Evolutionary conservation across 2,329 filamentous ascomycete species (phyloP).

Genomic region (Stachybotrys chartarum): DNA sequence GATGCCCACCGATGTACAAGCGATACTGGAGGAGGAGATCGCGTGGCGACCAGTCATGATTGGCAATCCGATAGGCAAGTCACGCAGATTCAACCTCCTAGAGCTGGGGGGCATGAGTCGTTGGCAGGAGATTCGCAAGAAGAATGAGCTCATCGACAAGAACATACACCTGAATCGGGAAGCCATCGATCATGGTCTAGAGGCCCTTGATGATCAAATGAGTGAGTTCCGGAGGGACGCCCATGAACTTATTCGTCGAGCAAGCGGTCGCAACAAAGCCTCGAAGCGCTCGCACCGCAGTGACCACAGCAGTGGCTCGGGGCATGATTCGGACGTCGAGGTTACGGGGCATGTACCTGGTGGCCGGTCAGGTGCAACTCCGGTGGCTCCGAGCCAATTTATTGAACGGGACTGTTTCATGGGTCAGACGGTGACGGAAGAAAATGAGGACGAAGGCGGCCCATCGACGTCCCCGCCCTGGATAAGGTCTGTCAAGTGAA

Average conservation of each 20-base stretch:
- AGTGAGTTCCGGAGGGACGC: constrained; percentile 25
- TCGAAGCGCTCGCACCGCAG: constrained; percentile 16
- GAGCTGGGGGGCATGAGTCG: constrained; percentile 62
- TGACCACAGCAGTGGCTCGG: constrained; percentile 19
- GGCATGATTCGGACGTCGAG: constrained; percentile 21
- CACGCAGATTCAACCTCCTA: constrained; percentile 62
- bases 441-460: constrained; percentile 15
- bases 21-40: constrained; percentile 41
- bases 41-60: constrained; percentile 66
- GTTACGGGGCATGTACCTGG: constrained; percentile 8
- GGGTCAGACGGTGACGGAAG: constrained; percentile 28
- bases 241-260: constrained; percentile 20
- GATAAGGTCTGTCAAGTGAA: too few relatives aligned
- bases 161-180: constrained; percentile 27
- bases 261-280: constrained; percentile 15
- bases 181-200: constrained; percentile 26
- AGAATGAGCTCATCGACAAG: constrained; percentile 49
- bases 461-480: neutral
- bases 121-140: constrained; percentile 65
- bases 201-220: constrained; percentile 28
- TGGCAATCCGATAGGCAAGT: constrained; percentile 63
- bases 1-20: constrained; percentile 28
- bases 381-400: constrained; percentile 9
- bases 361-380: constrained; percentile 4
- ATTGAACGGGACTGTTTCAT: constrained; percentile 27